Base-by-base conservation (phyloP, 352 stramenopile species). In the Achlya hypogyna region DNA sequence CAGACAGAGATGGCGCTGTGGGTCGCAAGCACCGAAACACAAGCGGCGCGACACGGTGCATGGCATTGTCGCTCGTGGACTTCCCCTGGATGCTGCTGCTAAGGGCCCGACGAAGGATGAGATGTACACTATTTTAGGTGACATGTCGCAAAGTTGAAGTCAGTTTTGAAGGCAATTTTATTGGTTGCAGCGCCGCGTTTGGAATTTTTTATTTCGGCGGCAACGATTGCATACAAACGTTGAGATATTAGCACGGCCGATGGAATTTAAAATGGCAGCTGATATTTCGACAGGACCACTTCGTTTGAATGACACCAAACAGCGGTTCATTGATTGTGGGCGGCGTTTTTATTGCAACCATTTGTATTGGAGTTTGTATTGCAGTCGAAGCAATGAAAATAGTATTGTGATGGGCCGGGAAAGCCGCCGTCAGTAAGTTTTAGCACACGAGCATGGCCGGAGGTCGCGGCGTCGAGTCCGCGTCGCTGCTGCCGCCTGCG, bases 401-500 rank as follows among this genome's bases (percentile, higher is more conserved):
- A n/a, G n/a, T n/a, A n/a, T n/a, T n/a, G n/a, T n/a, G n/a, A n/a
- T n/a, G n/a, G n/a, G n/a, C n/a, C n/a, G n/a, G n/a, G n/a, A n/a
- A n/a, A n/a, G n/a, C n/a, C n/a, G n/a, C n/a, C n/a, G n/a, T n/a
- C n/a, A n/a, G n/a, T n/a, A n/a, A n/a, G n/a, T n/a, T n/a, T n/a
- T n/a, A n/a, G n/a, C n/a, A n/a, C 12, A 45, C 14, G 38, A 45
- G 38, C 12, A 45, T 45, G 38, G 12, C 38, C 38, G 12, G 38
- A 45, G 38, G 12, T 45, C 51, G 32, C 35, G 54, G 35, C 5
- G 54, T 64, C 20, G 60, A 67, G 42, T 67, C 60, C 12, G 42
- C 51, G 28, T 49, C 60, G 27, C 47, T 67, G 40, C 51, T 67
- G 25, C 35, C 56, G 42, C 20, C 56, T 31, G 47, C 51, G n/a